Percentiles rank a stretch among this genome's conserved stretches.
Evolutionary conservation across 345 rosid genomes (phyloP).

Genomic region (Psidium guajava): DNA sequence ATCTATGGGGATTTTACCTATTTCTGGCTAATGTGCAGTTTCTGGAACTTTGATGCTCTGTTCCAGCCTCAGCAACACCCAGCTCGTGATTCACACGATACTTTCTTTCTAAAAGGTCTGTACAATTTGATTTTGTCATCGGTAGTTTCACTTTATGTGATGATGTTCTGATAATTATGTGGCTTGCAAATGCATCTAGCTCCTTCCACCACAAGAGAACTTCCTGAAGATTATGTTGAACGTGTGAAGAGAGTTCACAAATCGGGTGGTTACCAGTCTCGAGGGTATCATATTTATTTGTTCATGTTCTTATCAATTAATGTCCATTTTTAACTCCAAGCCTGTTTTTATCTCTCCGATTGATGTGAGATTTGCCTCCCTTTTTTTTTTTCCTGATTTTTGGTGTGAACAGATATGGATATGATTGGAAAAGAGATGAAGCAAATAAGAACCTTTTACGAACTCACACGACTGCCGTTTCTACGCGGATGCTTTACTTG

Average conservation of each 20-base stretch:
- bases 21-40: conserved; percentile 34
- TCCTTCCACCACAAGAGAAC: conserved; percentile 63
- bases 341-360: not conserved
- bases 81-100: conserved; percentile 97
- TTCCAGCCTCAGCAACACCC: conserved; percentile 99
- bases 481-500: conserved; percentile 82
- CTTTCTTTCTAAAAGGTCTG: conserved; percentile 76
- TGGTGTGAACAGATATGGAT: conserved; percentile 41
- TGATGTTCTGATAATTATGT: not conserved
- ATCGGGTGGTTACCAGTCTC: conserved; percentile 86
- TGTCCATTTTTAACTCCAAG: not conserved
- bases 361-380: not conserved
- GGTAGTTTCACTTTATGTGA: not conserved
- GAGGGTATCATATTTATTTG: conserved; percentile 43
- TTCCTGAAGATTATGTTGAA: conserved; percentile 86
- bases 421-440: conserved; percentile 95
- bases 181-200: conserved; percentile 20
- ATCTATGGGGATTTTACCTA: not conserved
- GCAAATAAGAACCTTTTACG: conserved; percentile 90
- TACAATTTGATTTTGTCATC: conserved; percentile 2
- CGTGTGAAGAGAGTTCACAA: conserved; percentile 72
- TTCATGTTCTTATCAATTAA: not conserved
- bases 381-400: not conserved
- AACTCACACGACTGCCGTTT: conserved; percentile 93
- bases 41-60: conserved; percentile 96